These are phyloP conservation scores for Diplodia seriata DNA, from an alignment of 2,329 filamentous ascomycete species.

Conservation along the genomic window DNA sequence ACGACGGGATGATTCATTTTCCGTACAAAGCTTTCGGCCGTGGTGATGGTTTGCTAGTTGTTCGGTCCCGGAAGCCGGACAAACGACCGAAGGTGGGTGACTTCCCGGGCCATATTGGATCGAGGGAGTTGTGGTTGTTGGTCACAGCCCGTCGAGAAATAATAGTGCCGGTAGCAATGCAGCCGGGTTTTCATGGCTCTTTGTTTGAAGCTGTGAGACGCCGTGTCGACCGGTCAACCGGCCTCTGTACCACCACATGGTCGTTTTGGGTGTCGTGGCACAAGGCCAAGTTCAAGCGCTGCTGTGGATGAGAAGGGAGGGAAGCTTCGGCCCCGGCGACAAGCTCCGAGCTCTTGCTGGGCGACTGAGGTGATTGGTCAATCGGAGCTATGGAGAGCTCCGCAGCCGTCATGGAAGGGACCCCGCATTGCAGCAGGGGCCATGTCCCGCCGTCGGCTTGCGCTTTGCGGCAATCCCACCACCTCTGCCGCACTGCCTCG, in stretches of 20 bases:
- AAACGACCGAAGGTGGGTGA: neutral
- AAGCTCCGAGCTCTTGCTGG: conserved; percentile 3
- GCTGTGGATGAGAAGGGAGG: neutral
- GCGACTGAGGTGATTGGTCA: conserved; percentile 6
- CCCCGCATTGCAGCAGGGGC: conserved; percentile 15
- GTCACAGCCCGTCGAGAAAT: too few relatives aligned
- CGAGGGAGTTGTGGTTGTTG: too few relatives aligned
- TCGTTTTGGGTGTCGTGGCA: neutral
- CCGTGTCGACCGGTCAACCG: too few relatives aligned
- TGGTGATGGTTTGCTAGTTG: neutral
- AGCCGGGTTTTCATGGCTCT: too few relatives aligned
- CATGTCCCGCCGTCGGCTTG: conserved; percentile 4
- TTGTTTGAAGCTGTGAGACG: too few relatives aligned
- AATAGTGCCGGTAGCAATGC: too few relatives aligned
- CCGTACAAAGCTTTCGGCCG: neutral
- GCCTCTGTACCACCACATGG: too few relatives aligned
- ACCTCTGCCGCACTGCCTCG: conserved; percentile 20
- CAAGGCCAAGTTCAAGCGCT: neutral
- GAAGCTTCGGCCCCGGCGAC: neutral
- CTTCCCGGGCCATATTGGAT: neutral
- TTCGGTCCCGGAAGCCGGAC: neutral
- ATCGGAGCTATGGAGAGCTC: conserved; percentile 10
- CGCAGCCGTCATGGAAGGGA: neutral
- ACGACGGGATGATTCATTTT: neutral
- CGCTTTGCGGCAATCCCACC: conserved; percentile 18